phyloP scores from a whole-genome alignment of 2,329 filamentous ascomycete genomes.

The Helicocarpus griseus region DNA sequence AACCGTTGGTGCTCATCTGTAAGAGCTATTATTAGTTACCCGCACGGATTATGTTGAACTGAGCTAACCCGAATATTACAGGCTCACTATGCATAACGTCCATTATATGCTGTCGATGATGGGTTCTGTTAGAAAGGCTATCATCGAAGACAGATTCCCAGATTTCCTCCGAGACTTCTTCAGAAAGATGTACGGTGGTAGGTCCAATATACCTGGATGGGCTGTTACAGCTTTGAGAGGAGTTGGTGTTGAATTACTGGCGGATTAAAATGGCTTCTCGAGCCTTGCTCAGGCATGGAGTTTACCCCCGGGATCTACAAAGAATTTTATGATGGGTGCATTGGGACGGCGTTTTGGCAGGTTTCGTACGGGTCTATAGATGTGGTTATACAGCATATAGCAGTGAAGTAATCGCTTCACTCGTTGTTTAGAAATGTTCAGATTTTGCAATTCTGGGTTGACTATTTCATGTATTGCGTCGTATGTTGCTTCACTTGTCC shows the following conservation, averaged over 20 bases:
- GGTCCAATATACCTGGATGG: slow-evolving; percentile 67
- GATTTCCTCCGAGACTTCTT: slow-evolving; percentile 74
- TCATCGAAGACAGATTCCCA: slow-evolving; percentile 73
- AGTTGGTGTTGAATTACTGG: slow-evolving; percentile 69
- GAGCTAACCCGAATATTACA: slow-evolving; percentile 14
- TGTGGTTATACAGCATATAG: neutral
- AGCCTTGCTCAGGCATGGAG: neutral
- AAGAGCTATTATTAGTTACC: slow-evolving; percentile 15
- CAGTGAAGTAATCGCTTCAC: neutral
- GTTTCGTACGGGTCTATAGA: neutral
- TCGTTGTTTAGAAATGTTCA: too few species aligned
- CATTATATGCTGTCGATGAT: slow-evolving; percentile 85
- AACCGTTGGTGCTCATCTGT: slow-evolving; percentile 74
- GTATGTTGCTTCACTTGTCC: too few species aligned
- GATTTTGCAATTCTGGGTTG: too few species aligned
- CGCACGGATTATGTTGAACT: neutral
- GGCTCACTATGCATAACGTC: slow-evolving; percentile 90
- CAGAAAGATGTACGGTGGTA: slow-evolving; percentile 56
- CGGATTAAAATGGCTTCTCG: slow-evolving; percentile 11
- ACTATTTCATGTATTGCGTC: too few species aligned
- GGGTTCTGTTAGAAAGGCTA: slow-evolving; percentile 61
- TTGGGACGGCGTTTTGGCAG: slow-evolving; percentile 1
- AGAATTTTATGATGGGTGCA: neutral
- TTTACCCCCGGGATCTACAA: too few species aligned
- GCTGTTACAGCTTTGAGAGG: slow-evolving; percentile 66